phyloP scores from a whole-genome alignment of 1,139 yeast species.

The Meyerozyma smithsonii region DNA sequence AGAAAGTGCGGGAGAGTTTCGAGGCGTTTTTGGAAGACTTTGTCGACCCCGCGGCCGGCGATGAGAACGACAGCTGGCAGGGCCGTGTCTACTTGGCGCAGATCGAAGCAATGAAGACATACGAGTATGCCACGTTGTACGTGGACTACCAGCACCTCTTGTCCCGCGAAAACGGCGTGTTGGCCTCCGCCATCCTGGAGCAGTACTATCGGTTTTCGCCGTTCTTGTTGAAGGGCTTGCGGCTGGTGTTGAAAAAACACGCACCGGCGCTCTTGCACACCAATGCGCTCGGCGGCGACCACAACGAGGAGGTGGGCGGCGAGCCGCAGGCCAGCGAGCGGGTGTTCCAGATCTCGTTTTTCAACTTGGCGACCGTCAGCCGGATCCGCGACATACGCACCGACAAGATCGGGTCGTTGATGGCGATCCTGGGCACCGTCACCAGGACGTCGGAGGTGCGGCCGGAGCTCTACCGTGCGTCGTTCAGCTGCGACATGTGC shows the following conservation, averaged over 20 bases:
- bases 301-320: constrained; percentile 13
- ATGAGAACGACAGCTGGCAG: constrained; percentile 34
- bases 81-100: constrained; percentile 73
- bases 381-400: constrained; percentile 89
- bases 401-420: constrained; percentile 79
- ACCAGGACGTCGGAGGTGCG: constrained; percentile 96
- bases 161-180: constrained; percentile 75
- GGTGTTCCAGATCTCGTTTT: constrained; percentile 84
- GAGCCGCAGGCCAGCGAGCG: constrained; percentile 52
- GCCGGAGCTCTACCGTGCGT: constrained; percentile 85
- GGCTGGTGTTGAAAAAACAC: constrained; percentile 64
- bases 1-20: constrained; percentile 86
- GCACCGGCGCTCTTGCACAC: constrained; percentile 70
- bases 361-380: constrained; percentile 76
- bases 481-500: constrained; percentile 88
- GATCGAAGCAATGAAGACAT: constrained; percentile 73
- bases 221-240: constrained; percentile 69
- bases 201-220: constrained; percentile 93
- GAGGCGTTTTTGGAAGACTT: constrained; percentile 77
- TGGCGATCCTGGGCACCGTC: constrained; percentile 90
- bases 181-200: constrained; percentile 84
- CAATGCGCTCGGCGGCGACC: constrained; percentile 30
- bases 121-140: constrained; percentile 74
- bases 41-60: constrained; percentile 31
- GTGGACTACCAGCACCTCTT: constrained; percentile 80